A percentile compares a stretch with the other conserved stretches of the same genome.
phyloP scores from a whole-genome alignment of 148 eudicot species.

The Nyssa sinensis region DNA sequence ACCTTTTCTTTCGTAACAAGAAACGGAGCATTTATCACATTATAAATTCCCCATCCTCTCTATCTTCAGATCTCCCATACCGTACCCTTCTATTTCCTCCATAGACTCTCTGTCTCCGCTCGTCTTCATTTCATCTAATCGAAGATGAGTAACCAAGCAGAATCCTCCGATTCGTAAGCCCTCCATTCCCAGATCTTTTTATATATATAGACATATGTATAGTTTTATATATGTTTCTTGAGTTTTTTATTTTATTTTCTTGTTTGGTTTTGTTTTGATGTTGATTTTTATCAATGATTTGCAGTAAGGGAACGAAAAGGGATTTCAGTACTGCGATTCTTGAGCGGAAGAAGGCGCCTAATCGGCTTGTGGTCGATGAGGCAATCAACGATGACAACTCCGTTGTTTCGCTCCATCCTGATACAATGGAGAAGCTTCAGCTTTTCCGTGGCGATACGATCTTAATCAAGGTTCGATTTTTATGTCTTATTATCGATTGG shows the following conservation, averaged over 20 bases:
- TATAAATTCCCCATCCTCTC: slow-evolving; percentile 16
- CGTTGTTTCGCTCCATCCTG: slow-evolving; percentile 72
- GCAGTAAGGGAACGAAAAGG: slow-evolving; percentile 68
- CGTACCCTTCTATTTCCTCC: background rate
- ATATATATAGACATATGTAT: background rate
- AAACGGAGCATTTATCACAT: slow-evolving; percentile 13
- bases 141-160: slow-evolving; percentile 54
- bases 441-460: slow-evolving; percentile 84
- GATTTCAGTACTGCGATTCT: slow-evolving; percentile 84
- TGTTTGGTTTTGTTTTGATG: background rate
- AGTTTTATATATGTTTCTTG: background rate
- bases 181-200: slow-evolving; percentile 6
- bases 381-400: slow-evolving; percentile 83
- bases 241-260: background rate
- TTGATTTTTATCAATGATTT: slow-evolving; percentile 7
- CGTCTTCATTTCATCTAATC: background rate
- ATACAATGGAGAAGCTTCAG: slow-evolving; percentile 87
- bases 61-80: slow-evolving; percentile 1
- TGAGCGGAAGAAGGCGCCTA: slow-evolving; percentile 73
- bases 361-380: slow-evolving; percentile 78
- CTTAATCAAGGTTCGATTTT: slow-evolving; percentile 54
- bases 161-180: slow-evolving; percentile 77
- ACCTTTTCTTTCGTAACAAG: slow-evolving; percentile 32
- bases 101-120: background rate
- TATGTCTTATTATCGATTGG: background rate